Evolutionary conservation across 306 rosid species (phyloP).

Genomic region (Senna tora): DNA sequence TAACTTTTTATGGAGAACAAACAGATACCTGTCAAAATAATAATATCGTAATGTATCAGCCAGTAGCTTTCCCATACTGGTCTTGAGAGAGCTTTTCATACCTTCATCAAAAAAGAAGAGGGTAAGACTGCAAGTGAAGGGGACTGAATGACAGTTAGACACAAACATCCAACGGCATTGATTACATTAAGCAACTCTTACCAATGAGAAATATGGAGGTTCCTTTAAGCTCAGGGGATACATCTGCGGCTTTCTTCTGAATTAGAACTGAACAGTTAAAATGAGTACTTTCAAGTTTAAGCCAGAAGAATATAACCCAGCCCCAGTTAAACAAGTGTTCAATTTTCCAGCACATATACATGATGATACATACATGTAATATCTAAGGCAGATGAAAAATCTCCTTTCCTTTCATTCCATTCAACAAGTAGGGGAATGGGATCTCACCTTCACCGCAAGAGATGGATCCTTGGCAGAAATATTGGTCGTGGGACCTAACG

Average conservation of each 20-base stretch:
- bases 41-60: slow-evolving; percentile 83
- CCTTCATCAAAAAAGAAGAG: slow-evolving; percentile 50
- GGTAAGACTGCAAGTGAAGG: slow-evolving; percentile 4
- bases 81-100: slow-evolving; percentile 68
- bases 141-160: slow-evolving; percentile 9
- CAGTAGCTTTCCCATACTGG: slow-evolving; percentile 68
- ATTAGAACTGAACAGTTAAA: slow-evolving; percentile 61
- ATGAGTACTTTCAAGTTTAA: slow-evolving; percentile 48
- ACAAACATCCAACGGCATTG: slow-evolving; percentile 15
- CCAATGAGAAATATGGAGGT: slow-evolving; percentile 89
- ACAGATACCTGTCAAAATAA: slow-evolving; percentile 83
- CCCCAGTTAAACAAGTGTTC: background rate
- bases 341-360: background rate
- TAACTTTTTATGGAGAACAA: slow-evolving; percentile 22
- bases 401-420: background rate
- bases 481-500: slow-evolving; percentile 44
- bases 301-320: slow-evolving; percentile 15
- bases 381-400: background rate
- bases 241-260: slow-evolving; percentile 81
- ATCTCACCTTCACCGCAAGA: slow-evolving; percentile 69
- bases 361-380: background rate
- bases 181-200: slow-evolving; percentile 45
- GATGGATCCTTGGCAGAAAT: slow-evolving; percentile 50
- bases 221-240: slow-evolving; percentile 75
- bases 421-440: slow-evolving; percentile 29